phyloP scores from a whole-genome alignment of 2,329 filamentous ascomycete genomes.

The Aquanectria penicillioides region DNA sequence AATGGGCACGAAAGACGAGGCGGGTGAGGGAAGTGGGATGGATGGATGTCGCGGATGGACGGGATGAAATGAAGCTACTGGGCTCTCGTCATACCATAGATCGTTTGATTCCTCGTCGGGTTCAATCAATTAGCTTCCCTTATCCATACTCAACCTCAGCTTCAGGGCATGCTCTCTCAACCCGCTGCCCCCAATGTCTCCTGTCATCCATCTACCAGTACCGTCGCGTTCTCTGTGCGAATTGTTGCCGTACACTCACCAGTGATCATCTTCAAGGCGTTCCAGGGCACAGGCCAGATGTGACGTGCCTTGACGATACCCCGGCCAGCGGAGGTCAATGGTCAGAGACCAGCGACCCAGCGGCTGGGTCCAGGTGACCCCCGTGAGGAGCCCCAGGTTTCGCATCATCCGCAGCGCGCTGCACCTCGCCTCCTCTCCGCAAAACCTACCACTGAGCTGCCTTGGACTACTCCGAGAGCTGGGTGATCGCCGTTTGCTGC shows the following conservation, averaged over 20 bases:
- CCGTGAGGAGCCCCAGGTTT: conserved; percentile 38
- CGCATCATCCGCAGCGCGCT: conserved; percentile 38
- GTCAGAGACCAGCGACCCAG: conserved; percentile 27
- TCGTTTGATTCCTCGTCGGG: conserved; percentile 17
- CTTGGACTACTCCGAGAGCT: conserved; percentile 32
- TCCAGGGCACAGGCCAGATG: conserved; percentile 12
- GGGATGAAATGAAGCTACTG: conserved; percentile 9
- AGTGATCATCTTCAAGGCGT: conserved; percentile 8
- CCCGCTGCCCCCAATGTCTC: conserved; percentile 14
- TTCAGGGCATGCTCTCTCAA: not conserved
- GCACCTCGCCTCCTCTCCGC: conserved; percentile 38
- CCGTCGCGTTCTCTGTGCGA: conserved; percentile 6
- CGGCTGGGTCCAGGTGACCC: conserved; percentile 35
- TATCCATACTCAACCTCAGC: not conserved
- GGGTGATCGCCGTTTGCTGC: conserved; percentile 37
- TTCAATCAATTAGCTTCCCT: conserved; percentile 21
- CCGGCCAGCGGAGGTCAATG: conserved; percentile 15
- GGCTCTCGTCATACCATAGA: conserved; percentile 11
- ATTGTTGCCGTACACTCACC: conserved; percentile 17
- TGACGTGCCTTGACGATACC: conserved; percentile 17
- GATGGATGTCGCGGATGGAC: conserved; percentile 24
- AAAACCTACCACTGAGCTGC: conserved; percentile 34
- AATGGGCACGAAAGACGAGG: conserved; percentile 12
- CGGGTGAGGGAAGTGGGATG: conserved; percentile 20
- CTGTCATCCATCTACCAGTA: not conserved